Base-by-base conservation (phyloP, 768 basidiomycete species). In the Ramaria sp. region DNA sequence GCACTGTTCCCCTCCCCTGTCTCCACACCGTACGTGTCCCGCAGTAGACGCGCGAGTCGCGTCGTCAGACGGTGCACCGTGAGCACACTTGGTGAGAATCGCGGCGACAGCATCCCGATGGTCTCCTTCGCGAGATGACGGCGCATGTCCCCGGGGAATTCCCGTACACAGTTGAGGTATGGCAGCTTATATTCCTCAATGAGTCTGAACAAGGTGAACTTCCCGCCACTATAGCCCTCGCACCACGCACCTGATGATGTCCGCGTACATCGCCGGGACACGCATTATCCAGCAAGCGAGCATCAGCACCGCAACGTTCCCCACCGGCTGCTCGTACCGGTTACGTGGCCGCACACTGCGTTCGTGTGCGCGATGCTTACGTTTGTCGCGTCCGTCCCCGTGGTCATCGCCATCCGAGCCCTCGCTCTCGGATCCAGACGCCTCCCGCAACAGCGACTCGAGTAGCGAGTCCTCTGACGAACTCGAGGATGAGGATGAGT, bases 261-360 rank as follows among this genome's bases (percentile, higher is more conserved):
- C 91, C 63, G 76, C 77, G 63, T 83, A 87, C 63, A 88, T 71
- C 11, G 88, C 72, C 0, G 92, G 91, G 38, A 92, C 67, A 19
- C 92, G 77, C 67, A 94, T 64, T 20, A 79, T 82, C 89, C 89
- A 92, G 61, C 84, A 87, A 2, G 79, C 87, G 4, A 92, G 67
- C n/a, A 88, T 72, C 4, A 95, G 73, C 41, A 92, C 75, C 3
- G 84, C 81, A 30, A 96, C 72, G 27, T 74, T 81, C 51, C 75
- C 76, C 27, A 71, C 72, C 1, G 78, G 74, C 9, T 65, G 66
- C 57, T 76, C 74, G 48, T 69, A 73, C 42, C 57, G 58, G 65
- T 58, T 33, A 62, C 60, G 1, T 59, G 42, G 57, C 63, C 45
- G 47, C 33, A 34, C 33, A 5, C 33, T 5, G 60, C 50, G 54